A percentile compares a stretch with the other conserved stretches of the same genome.
phyloP scores from a whole-genome alignment of 2,329 filamentous ascomycete species.

The Calonectria leucothoes region DNA sequence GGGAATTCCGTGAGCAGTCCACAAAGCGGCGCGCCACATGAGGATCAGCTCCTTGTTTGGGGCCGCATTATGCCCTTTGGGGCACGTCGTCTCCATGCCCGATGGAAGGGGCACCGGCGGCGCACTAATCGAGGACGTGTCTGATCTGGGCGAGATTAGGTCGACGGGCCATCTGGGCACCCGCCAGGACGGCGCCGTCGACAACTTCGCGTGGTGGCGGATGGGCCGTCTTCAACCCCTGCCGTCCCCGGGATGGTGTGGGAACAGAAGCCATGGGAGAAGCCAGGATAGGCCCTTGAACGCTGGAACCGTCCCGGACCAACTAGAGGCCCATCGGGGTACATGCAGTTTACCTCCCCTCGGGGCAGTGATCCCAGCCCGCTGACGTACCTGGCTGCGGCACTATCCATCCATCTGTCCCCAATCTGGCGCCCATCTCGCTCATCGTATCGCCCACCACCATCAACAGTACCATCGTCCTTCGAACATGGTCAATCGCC shows the following conservation, averaged over 20 bases:
- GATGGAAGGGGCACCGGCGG: conserved; percentile 27
- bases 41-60: conserved; percentile 10
- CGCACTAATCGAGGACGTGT: conserved; percentile 43
- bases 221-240: conserved; percentile 34
- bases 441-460: conserved; percentile 36
- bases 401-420: conserved; percentile 38
- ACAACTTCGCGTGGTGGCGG: conserved; percentile 41
- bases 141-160: conserved; percentile 44
- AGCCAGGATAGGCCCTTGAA: conserved; percentile 15
- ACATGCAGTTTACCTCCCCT: conserved; percentile 22
- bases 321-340: conserved; percentile 13
- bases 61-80: conserved; percentile 12
- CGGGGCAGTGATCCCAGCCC: conserved; percentile 30
- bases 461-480: conserved; percentile 25
- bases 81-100: conserved; percentile 18
- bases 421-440: conserved; percentile 39
- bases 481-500: conserved; percentile 11
- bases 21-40: conserved; percentile 12
- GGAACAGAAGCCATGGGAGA: conserved; percentile 8
- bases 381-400: conserved; percentile 43
- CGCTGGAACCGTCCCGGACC: conserved; percentile 14
- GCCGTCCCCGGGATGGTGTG: conserved; percentile 28
- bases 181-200: conserved; percentile 39
- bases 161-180: conserved; percentile 40
- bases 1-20: conserved; percentile 10